A percentile compares a stretch with the other conserved stretches of the same genome.
Evolutionary conservation across 148 eudicot genomes (phyloP).

Genomic region (Heliamphora exappendiculata): DNA sequence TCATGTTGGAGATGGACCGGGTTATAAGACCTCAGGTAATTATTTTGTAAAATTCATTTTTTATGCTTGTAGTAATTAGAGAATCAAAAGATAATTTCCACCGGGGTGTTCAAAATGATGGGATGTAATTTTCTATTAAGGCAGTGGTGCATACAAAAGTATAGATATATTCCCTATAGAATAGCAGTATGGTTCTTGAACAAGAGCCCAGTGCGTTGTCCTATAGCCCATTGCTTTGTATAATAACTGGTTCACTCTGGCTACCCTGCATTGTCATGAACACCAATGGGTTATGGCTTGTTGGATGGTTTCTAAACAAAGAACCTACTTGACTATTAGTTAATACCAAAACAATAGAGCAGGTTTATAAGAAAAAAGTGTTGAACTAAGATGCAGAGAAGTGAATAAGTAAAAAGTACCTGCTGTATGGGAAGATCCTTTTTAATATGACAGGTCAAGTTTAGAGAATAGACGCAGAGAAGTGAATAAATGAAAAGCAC

Average conservation of each 20-base stretch:
- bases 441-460: background rate
- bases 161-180: background rate
- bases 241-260: background rate
- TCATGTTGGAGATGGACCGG: constrained; percentile 95
- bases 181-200: background rate
- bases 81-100: constrained; percentile 5
- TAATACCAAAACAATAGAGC: background rate
- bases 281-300: background rate
- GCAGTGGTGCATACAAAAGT: background rate
- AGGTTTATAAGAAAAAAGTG: background rate
- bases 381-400: background rate
- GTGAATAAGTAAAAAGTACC: background rate
- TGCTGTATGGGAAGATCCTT: background rate
- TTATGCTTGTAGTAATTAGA: background rate
- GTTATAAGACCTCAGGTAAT: constrained; percentile 81
- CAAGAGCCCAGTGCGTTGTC: too few relatives aligned
- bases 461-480: too few relatives aligned
- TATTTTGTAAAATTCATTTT: constrained; percentile 5
- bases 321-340: background rate
- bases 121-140: background rate
- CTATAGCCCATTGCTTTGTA: background rate
- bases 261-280: background rate
- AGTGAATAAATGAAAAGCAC: background rate
- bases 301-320: background rate
- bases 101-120: background rate